These are phyloP conservation scores for Schizopora paradoxa DNA, from an alignment of 1,284 basidiomycete species.

Conservation along the genomic window DNA sequence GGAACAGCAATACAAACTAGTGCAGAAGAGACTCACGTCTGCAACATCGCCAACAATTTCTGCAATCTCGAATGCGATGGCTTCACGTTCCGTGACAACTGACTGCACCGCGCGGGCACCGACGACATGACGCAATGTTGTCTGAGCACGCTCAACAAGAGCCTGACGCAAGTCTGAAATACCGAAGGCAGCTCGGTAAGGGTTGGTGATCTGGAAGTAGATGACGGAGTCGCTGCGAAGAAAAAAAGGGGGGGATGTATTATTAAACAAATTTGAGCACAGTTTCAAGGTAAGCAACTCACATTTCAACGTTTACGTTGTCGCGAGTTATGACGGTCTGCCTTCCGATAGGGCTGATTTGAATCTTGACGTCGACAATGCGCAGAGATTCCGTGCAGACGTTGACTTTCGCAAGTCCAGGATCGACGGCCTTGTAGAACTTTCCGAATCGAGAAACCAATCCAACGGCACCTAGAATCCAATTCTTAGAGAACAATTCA, in stretches of 20 bases:
- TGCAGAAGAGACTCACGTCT: constrained; percentile 35
- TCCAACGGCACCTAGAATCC: constrained; percentile 70
- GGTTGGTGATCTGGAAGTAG: constrained; percentile 83
- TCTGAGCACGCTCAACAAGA: constrained; percentile 90
- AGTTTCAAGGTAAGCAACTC: constrained; percentile 22
- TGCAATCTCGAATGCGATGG: constrained; percentile 92
- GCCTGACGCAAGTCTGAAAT: constrained; percentile 86
- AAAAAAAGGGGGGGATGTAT: constrained; percentile 16
- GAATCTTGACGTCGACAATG: constrained; percentile 91
- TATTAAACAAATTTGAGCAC: constrained; percentile 3
- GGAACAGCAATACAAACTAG: background rate
- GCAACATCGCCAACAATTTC: constrained; percentile 88
- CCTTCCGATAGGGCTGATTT: constrained; percentile 81
- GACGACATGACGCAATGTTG: constrained; percentile 91
- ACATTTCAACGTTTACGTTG: constrained; percentile 87
- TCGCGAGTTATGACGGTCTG: constrained; percentile 86
- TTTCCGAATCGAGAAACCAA: constrained; percentile 89
- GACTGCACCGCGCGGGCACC: constrained; percentile 83
- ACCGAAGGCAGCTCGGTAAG: constrained; percentile 89
- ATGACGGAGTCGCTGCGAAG: constrained; percentile 75
- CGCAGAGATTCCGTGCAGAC: constrained; percentile 85
- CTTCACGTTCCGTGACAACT: constrained; percentile 91
- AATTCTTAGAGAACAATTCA: constrained; percentile 11
- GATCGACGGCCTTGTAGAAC: constrained; percentile 94
- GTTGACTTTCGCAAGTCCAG: constrained; percentile 88